A percentile compares a stretch with the other conserved stretches of the same genome.
Evolutionary conservation across 2,329 filamentous ascomycete genomes (phyloP).

Genomic region (Penicillium sp.): DNA sequence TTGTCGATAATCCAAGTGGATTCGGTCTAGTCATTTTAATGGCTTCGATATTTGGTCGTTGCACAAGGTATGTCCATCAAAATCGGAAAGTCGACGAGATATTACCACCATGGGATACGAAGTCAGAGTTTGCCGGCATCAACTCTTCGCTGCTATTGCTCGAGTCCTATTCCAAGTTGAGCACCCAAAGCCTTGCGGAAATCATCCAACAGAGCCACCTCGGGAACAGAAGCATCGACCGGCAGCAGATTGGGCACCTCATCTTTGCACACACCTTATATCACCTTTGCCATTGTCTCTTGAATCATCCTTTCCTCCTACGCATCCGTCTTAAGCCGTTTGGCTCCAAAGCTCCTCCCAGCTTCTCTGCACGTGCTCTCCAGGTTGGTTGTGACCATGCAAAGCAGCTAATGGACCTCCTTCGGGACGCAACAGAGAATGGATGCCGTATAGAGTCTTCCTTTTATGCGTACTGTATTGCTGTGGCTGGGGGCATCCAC

Average conservation of each 20-base stretch:
- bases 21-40: slow-evolving; percentile 35
- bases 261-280: slow-evolving; percentile 37
- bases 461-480: slow-evolving; percentile 38
- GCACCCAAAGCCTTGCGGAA: slow-evolving; percentile 21
- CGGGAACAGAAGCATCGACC: slow-evolving; percentile 13
- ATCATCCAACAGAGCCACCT: background rate
- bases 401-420: slow-evolving; percentile 27
- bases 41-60: slow-evolving; percentile 36
- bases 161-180: slow-evolving; percentile 33
- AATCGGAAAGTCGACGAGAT: slow-evolving; percentile 22
- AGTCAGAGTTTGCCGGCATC: slow-evolving; percentile 36
- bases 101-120: slow-evolving; percentile 38
- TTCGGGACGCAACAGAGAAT: slow-evolving; percentile 22
- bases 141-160: slow-evolving; percentile 34
- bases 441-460: slow-evolving; percentile 29
- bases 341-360: slow-evolving; percentile 29
- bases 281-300: slow-evolving; percentile 38
- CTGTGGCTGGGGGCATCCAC: slow-evolving; percentile 27
- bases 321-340: slow-evolving; percentile 27
- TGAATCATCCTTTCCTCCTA: slow-evolving; percentile 41
- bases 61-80: slow-evolving; percentile 33
- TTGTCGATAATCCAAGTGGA: slow-evolving; percentile 20
- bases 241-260: slow-evolving; percentile 28
- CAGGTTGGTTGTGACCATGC: slow-evolving; percentile 34
- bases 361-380: slow-evolving; percentile 31